Conservation (phyloP, 176 grass and related monocot genomes). For the Hordeum marinum region DNA sequence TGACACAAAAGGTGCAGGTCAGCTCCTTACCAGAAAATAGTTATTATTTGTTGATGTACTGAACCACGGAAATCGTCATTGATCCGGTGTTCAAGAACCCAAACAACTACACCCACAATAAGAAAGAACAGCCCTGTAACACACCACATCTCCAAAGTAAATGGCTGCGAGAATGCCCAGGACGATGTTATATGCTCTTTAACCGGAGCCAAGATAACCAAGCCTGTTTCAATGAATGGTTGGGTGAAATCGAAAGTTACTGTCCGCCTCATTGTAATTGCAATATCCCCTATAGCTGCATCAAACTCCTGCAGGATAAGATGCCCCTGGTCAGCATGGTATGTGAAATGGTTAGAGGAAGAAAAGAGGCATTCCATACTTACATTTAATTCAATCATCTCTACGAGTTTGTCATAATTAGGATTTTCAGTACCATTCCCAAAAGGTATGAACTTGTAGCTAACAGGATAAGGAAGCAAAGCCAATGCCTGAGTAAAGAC, state of each 20-base stretch:
- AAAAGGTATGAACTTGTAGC: conserved; percentile 72
- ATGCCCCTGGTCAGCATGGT: not conserved
- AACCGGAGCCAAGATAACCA: conserved; percentile 79
- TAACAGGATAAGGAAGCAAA: conserved; percentile 91
- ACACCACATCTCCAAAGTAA: conserved; percentile 86
- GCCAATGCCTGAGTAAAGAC: conserved; percentile 80
- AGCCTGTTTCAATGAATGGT: conserved; percentile 78
- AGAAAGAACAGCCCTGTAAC: conserved; percentile 67
- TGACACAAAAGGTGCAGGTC: not conserved
- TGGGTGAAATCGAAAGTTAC: conserved; percentile 70
- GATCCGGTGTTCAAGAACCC: conserved; percentile 90
- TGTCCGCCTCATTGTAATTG: conserved; percentile 74
- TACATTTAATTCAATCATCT: conserved; percentile 74
- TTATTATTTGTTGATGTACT: conserved; percentile 63
- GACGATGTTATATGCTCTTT: conserved; percentile 64
- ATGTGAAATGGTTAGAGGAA: conserved; percentile 1
- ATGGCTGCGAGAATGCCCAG: conserved; percentile 87
- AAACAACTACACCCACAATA: conserved; percentile 74
- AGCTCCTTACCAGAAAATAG: conserved; percentile 72
- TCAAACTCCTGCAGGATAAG: conserved; percentile 63
- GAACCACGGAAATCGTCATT: conserved; percentile 90
- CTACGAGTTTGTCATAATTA: conserved; percentile 49
- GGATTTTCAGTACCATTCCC: conserved; percentile 69
- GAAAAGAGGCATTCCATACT: conserved; percentile 10
- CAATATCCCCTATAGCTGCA: conserved; percentile 76